Base-by-base conservation (phyloP, 179 eudicot genomes). In the Sideroxylon spinosum region DNA sequence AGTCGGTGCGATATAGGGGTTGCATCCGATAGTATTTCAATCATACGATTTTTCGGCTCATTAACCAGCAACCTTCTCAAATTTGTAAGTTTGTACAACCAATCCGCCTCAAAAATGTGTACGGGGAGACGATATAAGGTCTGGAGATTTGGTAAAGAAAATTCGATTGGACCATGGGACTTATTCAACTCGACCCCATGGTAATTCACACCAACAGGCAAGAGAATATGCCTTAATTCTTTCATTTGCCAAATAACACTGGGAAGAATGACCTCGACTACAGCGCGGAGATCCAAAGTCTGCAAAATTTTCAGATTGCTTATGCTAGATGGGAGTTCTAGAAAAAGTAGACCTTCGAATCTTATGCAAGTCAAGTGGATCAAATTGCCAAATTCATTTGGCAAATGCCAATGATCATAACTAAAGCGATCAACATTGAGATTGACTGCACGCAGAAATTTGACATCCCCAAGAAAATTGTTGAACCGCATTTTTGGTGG, bases 381-480 rank as follows among this genome's bases (percentile, higher is more conserved):
- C 3, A 72, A 56, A 22, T 25, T 56, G 12, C 66, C 77, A 14
- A 74, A 29, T 74, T 74, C 77, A 26, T 74, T 19, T 3, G 64
- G 52, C 29, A 74, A 50, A 29, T 9, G 22, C 52, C 69, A 44
- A 57, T 49, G 69, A 6, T 14, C 60, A 29, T 29, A 9, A 50
- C 55, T 0, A 9, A 0, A 8, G 23, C 10, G 19, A n/a, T 28
- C 3, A 13, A 65, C 16, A 65, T 22, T 12, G 6, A 68, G 72
- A 65, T 22, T 12, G 6, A 68, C 53, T 2, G n/a, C 53, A 17
- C 53, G 53, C 7, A 68, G n/a, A 19, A 44, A 68, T 32, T 37
- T 11, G 13, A 68, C 19, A 5, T 37, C 23, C 5, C 23, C 1
- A 19, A 16, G 72, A 44, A 19, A 17, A 32, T 37, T 0, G 5